These are phyloP conservation scores for Cucumis melo DNA, from an alignment of 306 rosid genomes.

Conservation along the genomic window DNA sequence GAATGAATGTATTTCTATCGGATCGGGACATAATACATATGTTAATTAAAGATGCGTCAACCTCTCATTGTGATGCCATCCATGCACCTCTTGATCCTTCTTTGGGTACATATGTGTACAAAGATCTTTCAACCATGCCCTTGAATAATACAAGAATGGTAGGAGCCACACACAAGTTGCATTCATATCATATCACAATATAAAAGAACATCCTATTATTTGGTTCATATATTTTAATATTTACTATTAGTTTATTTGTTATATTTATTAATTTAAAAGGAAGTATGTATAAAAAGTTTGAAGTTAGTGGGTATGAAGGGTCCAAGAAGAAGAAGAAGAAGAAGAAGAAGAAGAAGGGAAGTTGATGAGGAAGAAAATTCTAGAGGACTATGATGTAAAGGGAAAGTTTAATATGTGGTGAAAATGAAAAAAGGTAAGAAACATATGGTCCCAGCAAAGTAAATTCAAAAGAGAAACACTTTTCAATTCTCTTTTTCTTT, in stretches of 20 bases:
- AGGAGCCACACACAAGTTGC: background rate
- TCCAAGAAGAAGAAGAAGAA: background rate
- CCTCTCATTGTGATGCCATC: no score
- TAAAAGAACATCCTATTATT: background rate
- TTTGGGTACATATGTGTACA: no score
- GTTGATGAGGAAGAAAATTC: background rate
- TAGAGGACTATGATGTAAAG: background rate
- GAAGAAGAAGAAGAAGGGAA: background rate
- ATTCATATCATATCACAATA: background rate
- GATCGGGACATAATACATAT: no score
- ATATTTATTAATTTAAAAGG: background rate
- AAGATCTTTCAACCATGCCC: no score
- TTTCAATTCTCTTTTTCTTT: background rate
- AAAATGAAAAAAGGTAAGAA: background rate
- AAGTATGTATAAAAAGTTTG: background rate
- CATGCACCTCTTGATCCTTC: no score
- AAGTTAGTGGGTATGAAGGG: background rate
- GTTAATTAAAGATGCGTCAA: no score
- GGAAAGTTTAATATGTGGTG: background rate
- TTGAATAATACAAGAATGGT: no score
- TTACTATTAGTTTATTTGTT: background rate
- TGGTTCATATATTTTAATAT: background rate
- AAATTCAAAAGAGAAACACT: background rate
- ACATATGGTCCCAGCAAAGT: slow-evolving; percentile 3
- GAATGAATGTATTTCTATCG: no score